Conservation (phyloP, 2,329 filamentous ascomycete species). For the Botryotinia calthae region DNA sequence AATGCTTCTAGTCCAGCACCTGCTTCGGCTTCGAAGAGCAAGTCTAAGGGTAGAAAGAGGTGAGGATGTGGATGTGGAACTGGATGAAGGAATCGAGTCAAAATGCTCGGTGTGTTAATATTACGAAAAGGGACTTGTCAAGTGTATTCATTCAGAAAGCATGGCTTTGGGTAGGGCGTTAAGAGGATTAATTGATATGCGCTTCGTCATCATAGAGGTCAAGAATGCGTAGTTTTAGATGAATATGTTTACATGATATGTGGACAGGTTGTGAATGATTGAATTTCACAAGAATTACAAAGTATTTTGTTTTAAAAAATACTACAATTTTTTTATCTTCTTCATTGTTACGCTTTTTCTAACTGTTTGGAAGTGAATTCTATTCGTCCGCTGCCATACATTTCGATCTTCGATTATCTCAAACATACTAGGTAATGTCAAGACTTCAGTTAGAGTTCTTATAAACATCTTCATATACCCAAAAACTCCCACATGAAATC, state of each 20-base stretch:
- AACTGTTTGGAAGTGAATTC: not conserved
- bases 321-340: not conserved
- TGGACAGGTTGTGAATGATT: not conserved
- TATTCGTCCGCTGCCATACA: not conserved
- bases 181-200: not conserved
- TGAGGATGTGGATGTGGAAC: not conserved
- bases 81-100: not conserved
- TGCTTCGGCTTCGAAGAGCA: conserved; percentile 39
- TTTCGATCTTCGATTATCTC: not conserved
- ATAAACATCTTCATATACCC: not conserved
- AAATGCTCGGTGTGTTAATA: conserved; percentile 3
- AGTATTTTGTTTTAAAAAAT: not conserved
- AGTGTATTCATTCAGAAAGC: conserved; percentile 9
- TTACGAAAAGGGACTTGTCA: conserved; percentile 8
- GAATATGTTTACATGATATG: conserved; percentile 6
- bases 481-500: not conserved
- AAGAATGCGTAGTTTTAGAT: conserved; percentile 12
- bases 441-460: not conserved
- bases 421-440: not conserved
- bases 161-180: conserved; percentile 18
- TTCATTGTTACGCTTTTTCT: not conserved
- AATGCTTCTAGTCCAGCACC: conserved; percentile 56
- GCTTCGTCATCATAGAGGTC: conserved; percentile 1
- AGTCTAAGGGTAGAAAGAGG: conserved; percentile 56
- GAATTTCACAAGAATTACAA: not conserved